phyloP scores from a whole-genome alignment of 2,329 filamentous ascomycete genomes.

The Juglanconis oblonga region DNA sequence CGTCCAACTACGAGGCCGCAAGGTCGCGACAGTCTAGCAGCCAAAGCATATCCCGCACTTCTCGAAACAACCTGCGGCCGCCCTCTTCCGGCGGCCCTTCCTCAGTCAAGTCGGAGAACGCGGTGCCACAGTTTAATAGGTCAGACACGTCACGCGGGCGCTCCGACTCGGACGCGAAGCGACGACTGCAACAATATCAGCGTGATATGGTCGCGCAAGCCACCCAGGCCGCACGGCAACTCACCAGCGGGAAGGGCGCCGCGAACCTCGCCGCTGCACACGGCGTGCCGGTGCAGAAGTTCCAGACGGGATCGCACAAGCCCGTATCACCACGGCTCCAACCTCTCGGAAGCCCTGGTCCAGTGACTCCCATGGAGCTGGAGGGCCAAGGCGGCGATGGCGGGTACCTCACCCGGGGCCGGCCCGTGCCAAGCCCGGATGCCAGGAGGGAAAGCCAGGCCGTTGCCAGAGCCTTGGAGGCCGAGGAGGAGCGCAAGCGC shows the following conservation, averaged over 20 bases:
- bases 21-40: slow-evolving; percentile 24
- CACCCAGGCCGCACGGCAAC: slow-evolving; percentile 39
- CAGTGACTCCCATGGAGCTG: slow-evolving; percentile 60
- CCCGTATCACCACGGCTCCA: slow-evolving; percentile 48
- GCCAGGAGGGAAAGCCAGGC: slow-evolving; percentile 25
- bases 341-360: slow-evolving; percentile 57
- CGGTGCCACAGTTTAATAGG: slow-evolving; percentile 26
- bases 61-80: slow-evolving; percentile 22
- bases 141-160: slow-evolving; percentile 29
- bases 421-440: slow-evolving; percentile 18
- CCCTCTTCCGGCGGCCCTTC: slow-evolving; percentile 28
- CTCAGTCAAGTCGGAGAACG: slow-evolving; percentile 34
- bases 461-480: slow-evolving; percentile 28
- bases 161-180: slow-evolving; percentile 46
- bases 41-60: slow-evolving; percentile 17
- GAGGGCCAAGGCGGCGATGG: slow-evolving; percentile 38
- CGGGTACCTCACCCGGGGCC: slow-evolving; percentile 31
- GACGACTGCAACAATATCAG: slow-evolving; percentile 56
- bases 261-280: slow-evolving; percentile 30
- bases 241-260: slow-evolving; percentile 25
- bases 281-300: slow-evolving; percentile 37
- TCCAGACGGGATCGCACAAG: background rate
- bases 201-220: slow-evolving; percentile 60
- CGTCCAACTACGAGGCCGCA: slow-evolving; percentile 53
- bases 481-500: slow-evolving; percentile 31